Evolutionary conservation across 345 rosid species (phyloP), one percentile per base, ranked within the genome.

Genomic region (Theobroma cacao): DNA sequence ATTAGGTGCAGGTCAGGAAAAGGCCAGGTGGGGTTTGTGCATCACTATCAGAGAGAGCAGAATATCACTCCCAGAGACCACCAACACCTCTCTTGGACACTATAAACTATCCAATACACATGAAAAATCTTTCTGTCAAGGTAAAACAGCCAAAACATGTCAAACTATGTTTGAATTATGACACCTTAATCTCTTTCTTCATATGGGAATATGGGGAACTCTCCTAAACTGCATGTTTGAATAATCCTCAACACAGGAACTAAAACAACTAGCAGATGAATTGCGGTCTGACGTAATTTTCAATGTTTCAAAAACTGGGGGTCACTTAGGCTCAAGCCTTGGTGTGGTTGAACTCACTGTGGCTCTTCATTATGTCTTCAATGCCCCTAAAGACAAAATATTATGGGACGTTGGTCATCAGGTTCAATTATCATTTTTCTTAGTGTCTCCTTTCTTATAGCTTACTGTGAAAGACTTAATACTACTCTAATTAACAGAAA

Each of bases 391-490:
- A 72, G 99, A 96, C 75, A 92, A 78, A 89, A 89, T 96, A 17
- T 85, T 96, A 7, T 96, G 97, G 99, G 99, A 96, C 84, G 99
- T 96, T 75, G 99, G 99, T 78, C 99, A 96, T 85, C 99, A 96
- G 97, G 97, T 90, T 75, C 47, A 20, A n/a, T 77, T 67, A 15
- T 55, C 56, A 71, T 43, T 41, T 62, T 70, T 24, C 43, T 15
- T 13, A 1, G 4, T 61, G 63, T 10, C 38, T 62, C 4, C 31
- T 59, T 1, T 75, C 6, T 24, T 65, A 28, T 20, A 5, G 11
- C 5, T 38, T 26, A 26, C 34, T 26, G 11, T 26, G 34, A 68
- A n/a, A 30, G 11, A 43, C 20, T 45, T 33, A 2, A 30, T 66
- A 8, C 30, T 6, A 1, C 13, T 66, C 47, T 22, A 22, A 66